phyloP scores from a whole-genome alignment of 768 basidiomycete genomes.

The Pluteus cervinus region DNA sequence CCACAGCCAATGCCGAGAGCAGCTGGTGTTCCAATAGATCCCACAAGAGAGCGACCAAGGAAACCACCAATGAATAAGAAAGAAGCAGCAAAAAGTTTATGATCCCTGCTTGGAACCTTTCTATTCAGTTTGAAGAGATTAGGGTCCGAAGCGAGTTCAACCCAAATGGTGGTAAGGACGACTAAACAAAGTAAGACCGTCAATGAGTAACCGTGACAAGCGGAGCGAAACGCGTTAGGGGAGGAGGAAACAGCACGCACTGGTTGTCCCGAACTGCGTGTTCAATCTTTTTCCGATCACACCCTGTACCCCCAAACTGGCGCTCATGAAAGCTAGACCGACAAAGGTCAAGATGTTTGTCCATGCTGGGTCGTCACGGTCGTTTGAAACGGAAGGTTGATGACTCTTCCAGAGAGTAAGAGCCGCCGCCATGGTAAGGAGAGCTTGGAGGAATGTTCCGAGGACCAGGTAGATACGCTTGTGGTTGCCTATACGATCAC shows the following conservation, averaged over 20 bases:
- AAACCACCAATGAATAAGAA: constrained; percentile 55
- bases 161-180: constrained; percentile 67
- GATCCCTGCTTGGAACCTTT: constrained; percentile 39
- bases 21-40: constrained; percentile 35
- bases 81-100: constrained; percentile 42
- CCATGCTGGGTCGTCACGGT: constrained; percentile 67
- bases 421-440: constrained; percentile 72
- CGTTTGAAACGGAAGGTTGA: constrained; percentile 44
- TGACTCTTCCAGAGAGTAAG: constrained; percentile 68
- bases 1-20: constrained; percentile 43
- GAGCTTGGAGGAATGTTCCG: constrained; percentile 67
- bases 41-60: constrained; percentile 36
- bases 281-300: constrained; percentile 79
- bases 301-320: constrained; percentile 79
- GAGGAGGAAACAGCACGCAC: constrained; percentile 32
- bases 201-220: background rate
- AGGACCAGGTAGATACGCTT: constrained; percentile 69
- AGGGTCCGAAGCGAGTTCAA: constrained; percentile 61
- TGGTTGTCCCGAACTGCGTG: constrained; percentile 74
- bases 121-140: constrained; percentile 38
- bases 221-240: background rate
- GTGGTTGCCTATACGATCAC: constrained; percentile 72
- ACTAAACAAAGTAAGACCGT: constrained; percentile 15
- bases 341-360: constrained; percentile 59
- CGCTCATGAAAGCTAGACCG: constrained; percentile 74